Conservation (phyloP, 805 yeast genomes). For the Yamadazyma akitaensis region DNA sequence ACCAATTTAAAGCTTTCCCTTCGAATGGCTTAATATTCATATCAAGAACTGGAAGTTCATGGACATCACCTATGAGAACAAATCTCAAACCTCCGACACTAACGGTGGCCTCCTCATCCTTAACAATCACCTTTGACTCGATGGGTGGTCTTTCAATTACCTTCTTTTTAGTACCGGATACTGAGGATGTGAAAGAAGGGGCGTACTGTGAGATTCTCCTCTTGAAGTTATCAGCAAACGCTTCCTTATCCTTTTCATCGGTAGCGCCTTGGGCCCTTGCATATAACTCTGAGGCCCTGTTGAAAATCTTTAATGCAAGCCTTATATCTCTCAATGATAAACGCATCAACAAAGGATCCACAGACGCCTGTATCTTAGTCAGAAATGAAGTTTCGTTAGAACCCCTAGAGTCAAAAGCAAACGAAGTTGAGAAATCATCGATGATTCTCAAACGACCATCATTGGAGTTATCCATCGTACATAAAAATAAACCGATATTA, state of each 20-base stretch:
- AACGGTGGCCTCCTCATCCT: constrained; percentile 65
- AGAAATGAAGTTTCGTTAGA: constrained; percentile 56
- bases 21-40: constrained; percentile 69
- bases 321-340: constrained; percentile 84
- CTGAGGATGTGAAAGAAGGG: constrained; percentile 57
- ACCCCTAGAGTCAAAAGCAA: constrained; percentile 68
- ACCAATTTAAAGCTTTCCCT: constrained; percentile 75
- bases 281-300: constrained; percentile 62
- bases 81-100: constrained; percentile 73
- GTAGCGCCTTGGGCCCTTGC: constrained; percentile 19
- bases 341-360: constrained; percentile 79
- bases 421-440: constrained; percentile 83
- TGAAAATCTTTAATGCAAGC: constrained; percentile 70
- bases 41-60: constrained; percentile 85
- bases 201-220: constrained; percentile 61
- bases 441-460: constrained; percentile 64
- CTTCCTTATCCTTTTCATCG: constrained; percentile 21
- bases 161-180: constrained; percentile 27
- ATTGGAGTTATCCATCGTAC: constrained; percentile 68
- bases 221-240: constrained; percentile 63
- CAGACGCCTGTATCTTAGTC: constrained; percentile 62
- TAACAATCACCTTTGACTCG: constrained; percentile 41
- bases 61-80: constrained; percentile 85
- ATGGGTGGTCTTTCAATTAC: constrained; percentile 15
- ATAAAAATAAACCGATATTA: constrained; percentile 82